A percentile compares a stretch with the other conserved stretches of the same genome.
These are phyloP conservation scores for Penicillium sp. DNA, from an alignment of 2,329 filamentous ascomycete species.

Conservation along the genomic window DNA sequence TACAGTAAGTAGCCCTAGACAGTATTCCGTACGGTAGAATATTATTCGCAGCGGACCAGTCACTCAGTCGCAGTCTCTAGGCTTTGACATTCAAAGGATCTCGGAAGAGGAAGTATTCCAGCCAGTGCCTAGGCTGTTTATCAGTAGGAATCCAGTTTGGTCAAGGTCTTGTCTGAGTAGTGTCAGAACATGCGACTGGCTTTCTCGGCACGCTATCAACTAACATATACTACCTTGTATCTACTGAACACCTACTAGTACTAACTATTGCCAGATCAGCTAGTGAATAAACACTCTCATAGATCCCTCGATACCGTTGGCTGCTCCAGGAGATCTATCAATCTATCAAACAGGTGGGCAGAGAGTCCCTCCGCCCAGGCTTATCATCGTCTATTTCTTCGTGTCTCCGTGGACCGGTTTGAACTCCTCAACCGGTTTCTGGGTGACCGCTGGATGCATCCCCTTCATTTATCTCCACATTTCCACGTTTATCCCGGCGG, in stretches of 20 bases:
- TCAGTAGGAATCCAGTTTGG: neutral
- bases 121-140: neutral
- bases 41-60: too few species aligned
- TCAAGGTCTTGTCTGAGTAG: neutral
- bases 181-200: neutral
- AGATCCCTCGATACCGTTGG: neutral
- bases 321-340: neutral
- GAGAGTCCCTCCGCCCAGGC: neutral
- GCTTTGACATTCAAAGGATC: neutral
- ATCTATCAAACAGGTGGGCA: neutral
- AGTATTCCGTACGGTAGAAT: too few species aligned
- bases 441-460: neutral
- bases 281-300: neutral
- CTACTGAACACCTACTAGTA: neutral
- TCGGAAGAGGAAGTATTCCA: neutral
- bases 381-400: conserved; percentile 1
- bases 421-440: neutral
- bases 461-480: neutral
- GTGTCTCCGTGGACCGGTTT: neutral
- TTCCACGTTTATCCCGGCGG: neutral
- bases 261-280: neutral
- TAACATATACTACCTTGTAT: neutral
- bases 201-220: neutral
- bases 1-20: too few species aligned
- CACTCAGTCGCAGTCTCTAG: too few species aligned